Percentiles rank a stretch among this genome's conserved stretches.
Evolutionary conservation across 352 stramenopile genomes (phyloP).

Genomic region (Globisporangium cederbergense): DNA sequence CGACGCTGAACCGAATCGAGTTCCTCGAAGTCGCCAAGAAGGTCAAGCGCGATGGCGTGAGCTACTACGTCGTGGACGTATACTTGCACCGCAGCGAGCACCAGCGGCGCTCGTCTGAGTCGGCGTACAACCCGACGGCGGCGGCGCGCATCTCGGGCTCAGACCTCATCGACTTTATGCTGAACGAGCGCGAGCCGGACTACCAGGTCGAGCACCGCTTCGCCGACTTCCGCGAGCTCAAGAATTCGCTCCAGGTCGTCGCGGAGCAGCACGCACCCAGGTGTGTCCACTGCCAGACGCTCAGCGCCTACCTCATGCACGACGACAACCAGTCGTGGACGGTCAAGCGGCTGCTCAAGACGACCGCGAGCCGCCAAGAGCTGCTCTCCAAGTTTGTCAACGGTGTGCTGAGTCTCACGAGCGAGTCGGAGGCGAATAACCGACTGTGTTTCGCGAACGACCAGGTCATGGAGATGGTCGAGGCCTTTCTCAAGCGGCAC

Average conservation of each 20-base stretch:
- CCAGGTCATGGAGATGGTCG: constrained; percentile 12
- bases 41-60: constrained; percentile 17
- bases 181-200: constrained; percentile 11
- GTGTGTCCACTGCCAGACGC: constrained; percentile 8
- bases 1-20: constrained; percentile 12
- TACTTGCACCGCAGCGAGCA: constrained; percentile 14
- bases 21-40: constrained; percentile 17
- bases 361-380: not conserved
- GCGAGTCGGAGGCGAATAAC: constrained; percentile 9
- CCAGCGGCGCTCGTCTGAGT: not conserved
- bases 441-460: constrained; percentile 4
- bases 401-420: constrained; percentile 15
- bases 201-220: constrained; percentile 23
- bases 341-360: constrained; percentile 8
- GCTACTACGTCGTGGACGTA: constrained; percentile 19
- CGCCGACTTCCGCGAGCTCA: constrained; percentile 13
- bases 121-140: not conserved
- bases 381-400: constrained; percentile 17
- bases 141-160: constrained; percentile 2
- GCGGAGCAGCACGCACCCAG: not conserved
- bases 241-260: constrained; percentile 6
- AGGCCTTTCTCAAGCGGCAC: constrained; percentile 10
- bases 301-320: constrained; percentile 8
- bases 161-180: constrained; percentile 5
- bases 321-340: constrained; percentile 12